These are phyloP conservation scores for Metschnikowia gelsemii DNA, from an alignment of 805 yeast genomes.

Conservation along the genomic window DNA sequence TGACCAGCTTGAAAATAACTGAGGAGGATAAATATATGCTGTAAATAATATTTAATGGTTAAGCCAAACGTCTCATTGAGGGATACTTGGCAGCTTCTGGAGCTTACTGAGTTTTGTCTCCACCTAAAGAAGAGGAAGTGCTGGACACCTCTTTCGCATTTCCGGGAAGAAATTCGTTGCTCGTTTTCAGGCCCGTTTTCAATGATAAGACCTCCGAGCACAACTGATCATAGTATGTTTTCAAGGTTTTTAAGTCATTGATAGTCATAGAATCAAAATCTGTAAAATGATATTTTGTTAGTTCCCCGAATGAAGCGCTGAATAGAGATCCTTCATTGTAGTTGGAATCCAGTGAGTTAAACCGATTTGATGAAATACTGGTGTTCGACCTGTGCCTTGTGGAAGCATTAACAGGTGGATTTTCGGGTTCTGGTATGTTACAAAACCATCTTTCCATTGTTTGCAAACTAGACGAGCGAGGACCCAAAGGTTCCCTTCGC, in stretches of 20 bases:
- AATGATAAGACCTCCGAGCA: conserved; percentile 25
- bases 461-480: conserved; percentile 40
- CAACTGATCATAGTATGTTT: conserved; percentile 38
- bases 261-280: conserved; percentile 39
- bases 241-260: conserved; percentile 34
- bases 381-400: conserved; percentile 9
- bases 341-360: conserved; percentile 13
- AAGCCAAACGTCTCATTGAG: not conserved
- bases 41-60: not conserved
- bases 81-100: too few species aligned
- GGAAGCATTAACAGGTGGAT: conserved; percentile 4
- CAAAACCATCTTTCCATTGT: conserved; percentile 46
- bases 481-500: conserved; percentile 27
- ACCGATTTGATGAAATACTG: conserved; percentile 11
- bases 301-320: conserved; percentile 25
- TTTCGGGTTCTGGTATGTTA: conserved; percentile 29
- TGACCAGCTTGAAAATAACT: not conserved
- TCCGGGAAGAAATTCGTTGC: conserved; percentile 18
- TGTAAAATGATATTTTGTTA: conserved; percentile 32
- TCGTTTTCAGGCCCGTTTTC: conserved; percentile 18
- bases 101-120: not conserved
- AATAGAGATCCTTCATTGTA: conserved; percentile 26
- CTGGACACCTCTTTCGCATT: conserved; percentile 2
- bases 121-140: conserved; percentile 1
- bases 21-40: not conserved